Conservation (phyloP, 345 rosid genomes). For the Luvunga scandens region DNA sequence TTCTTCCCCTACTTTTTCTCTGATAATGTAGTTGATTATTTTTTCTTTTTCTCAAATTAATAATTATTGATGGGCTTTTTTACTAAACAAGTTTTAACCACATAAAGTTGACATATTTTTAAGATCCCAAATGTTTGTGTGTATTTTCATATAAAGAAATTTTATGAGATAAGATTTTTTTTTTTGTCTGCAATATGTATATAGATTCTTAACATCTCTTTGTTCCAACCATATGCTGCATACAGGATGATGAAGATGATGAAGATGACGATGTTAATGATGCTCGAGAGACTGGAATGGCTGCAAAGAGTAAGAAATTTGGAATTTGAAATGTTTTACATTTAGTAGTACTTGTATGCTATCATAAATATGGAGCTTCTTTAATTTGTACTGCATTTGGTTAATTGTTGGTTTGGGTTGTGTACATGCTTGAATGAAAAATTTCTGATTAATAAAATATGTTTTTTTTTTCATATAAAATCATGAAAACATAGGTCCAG, state of each 20-base stretch:
- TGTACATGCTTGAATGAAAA: background rate
- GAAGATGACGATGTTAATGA: constrained; percentile 44
- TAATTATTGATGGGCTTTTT: background rate
- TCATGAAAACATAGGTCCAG: background rate
- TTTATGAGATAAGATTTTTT: background rate
- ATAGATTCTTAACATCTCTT: background rate
- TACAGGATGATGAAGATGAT: constrained; percentile 27
- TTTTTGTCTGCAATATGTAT: background rate
- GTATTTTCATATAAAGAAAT: background rate
- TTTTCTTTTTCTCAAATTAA: background rate
- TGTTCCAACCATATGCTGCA: background rate
- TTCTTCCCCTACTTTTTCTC: background rate
- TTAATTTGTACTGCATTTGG: background rate
- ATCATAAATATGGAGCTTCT: background rate
- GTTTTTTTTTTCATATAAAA: background rate
- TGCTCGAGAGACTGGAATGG: constrained; percentile 34
- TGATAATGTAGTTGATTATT: background rate
- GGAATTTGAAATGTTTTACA: background rate
- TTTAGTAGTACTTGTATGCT: background rate
- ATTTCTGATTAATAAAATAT: background rate
- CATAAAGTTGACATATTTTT: background rate
- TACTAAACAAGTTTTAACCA: background rate
- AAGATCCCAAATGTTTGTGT: background rate
- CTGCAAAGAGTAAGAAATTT: constrained; percentile 53
- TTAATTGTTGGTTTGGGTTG: background rate